Percentiles rank a stretch among this genome's conserved stretches.
These are phyloP conservation scores for Penicillium desertorum DNA, from an alignment of 495 filamentous ascomycete genomes.

Conservation along the genomic window DNA sequence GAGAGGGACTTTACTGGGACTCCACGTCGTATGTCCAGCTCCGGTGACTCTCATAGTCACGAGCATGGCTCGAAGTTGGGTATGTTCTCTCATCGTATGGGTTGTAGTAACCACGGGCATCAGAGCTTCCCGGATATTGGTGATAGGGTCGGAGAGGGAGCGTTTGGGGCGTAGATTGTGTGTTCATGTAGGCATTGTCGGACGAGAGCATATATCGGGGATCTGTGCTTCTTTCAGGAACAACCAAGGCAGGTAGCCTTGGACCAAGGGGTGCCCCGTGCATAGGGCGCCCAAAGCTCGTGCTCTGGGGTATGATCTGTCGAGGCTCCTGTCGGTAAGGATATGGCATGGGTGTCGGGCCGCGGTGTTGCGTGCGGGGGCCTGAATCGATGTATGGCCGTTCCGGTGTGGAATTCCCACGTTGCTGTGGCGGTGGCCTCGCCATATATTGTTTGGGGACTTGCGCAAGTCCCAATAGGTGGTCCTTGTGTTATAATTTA, in stretches of 20 bases:
- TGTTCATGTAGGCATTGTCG: constrained; percentile 23
- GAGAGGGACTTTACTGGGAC: constrained; percentile 42
- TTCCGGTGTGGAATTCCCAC: constrained; percentile 25
- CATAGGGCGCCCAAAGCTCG: constrained; percentile 25
- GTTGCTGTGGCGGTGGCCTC: constrained; percentile 27
- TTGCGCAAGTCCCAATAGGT: constrained; percentile 15
- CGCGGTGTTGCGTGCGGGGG: constrained; percentile 14
- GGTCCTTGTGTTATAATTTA: constrained; percentile 20
- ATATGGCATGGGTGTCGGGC: constrained; percentile 20
- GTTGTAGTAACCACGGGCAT: constrained; percentile 21
- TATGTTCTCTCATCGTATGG: constrained; percentile 30
- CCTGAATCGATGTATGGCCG: constrained; percentile 15
- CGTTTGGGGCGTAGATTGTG: constrained; percentile 25
- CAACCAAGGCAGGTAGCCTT: constrained; percentile 20
- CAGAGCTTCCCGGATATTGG: constrained; percentile 13
- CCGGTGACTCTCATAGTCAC: constrained; percentile 29
- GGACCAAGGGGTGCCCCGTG: constrained; percentile 16
- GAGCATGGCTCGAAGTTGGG: constrained; percentile 23
- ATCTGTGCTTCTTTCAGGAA: constrained; percentile 23
- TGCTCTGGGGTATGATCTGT: constrained; percentile 15
- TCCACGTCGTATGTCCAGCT: constrained; percentile 38
- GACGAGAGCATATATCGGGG: constrained; percentile 31
- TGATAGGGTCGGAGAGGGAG: constrained; percentile 21
- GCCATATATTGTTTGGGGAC: constrained; percentile 24
- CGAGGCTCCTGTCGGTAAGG: constrained; percentile 26